Percentiles rank a stretch among this genome's conserved stretches.
Conservation (phyloP, 148 eudicot genomes). For the Silene latifolia region DNA sequence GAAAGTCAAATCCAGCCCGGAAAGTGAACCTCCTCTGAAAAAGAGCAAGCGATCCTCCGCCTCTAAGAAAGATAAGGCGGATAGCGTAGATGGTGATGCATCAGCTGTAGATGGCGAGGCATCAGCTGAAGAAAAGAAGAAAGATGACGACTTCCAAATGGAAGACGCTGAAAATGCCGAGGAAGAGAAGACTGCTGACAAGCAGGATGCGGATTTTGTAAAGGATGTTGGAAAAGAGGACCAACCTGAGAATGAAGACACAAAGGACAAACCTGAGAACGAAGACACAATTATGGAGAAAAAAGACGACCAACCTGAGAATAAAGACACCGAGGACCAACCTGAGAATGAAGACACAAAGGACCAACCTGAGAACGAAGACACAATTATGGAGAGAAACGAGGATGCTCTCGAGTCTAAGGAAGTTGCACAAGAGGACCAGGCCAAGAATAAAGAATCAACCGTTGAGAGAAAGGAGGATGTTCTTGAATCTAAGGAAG, state of each 20-base stretch:
- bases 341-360: conserved; percentile 6
- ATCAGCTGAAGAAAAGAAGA: conserved; percentile 26
- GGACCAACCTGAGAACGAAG: conserved; percentile 12
- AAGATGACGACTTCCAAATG: conserved; percentile 20
- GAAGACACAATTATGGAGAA: too few species aligned
- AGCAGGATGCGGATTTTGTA: conserved; percentile 5
- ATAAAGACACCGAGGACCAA: conserved; percentile 20
- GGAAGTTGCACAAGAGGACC: too few species aligned
- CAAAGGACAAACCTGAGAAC: conserved; percentile 16
- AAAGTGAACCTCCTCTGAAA: conserved; percentile 54
- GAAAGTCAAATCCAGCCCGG: conserved; percentile 52
- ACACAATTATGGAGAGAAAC: background rate
- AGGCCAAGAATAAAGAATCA: too few species aligned
- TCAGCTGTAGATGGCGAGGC: conserved; percentile 29
- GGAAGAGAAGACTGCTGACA: conserved; percentile 17
- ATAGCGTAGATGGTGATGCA: conserved; percentile 33
- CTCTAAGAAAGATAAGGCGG: conserved; percentile 32
- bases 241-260: conserved; percentile 15
- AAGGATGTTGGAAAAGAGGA: conserved; percentile 24
- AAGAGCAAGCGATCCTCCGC: conserved; percentile 38
- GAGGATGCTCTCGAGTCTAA: too few species aligned
- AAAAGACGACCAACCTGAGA: conserved; percentile 11
- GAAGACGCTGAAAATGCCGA: conserved; percentile 24
- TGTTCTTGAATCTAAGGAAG: background rate
- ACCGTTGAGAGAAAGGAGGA: too few species aligned